phyloP scores from a whole-genome alignment of 2,329 filamentous ascomycete genomes.

The Neofusicoccum laricinum region DNA sequence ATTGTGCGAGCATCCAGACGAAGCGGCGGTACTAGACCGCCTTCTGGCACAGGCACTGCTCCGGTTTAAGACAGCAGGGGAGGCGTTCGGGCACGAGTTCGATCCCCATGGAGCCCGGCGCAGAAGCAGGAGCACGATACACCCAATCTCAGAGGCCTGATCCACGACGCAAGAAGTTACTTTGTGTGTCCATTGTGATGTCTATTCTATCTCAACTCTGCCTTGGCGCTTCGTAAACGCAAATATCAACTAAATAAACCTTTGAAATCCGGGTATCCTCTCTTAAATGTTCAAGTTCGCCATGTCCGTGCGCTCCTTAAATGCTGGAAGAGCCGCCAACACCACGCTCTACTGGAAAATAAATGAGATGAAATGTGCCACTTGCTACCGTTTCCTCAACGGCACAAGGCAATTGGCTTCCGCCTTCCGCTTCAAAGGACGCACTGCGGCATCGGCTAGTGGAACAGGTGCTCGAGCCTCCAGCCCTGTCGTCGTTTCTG shows the following conservation, averaged over 20 bases:
- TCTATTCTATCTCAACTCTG: neutral
- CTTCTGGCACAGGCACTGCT: neutral
- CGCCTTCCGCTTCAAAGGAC: constrained; percentile 8
- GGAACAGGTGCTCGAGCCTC: neutral
- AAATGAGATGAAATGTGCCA: neutral
- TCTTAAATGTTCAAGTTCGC: neutral
- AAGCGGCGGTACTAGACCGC: neutral
- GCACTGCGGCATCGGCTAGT: neutral
- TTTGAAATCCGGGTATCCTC: constrained; percentile 1
- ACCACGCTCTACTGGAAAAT: neutral
- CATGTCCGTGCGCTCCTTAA: neutral
- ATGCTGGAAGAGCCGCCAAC: neutral
- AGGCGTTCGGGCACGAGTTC: neutral
- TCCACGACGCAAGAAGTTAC: too few relatives aligned
- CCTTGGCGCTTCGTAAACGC: neutral
- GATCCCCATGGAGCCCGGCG: neutral
- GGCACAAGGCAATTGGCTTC: neutral
- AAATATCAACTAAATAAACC: neutral
- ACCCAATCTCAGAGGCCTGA: neutral
- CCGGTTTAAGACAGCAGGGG: neutral
- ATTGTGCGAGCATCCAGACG: neutral
- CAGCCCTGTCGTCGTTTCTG: neutral
- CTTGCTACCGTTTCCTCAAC: neutral
- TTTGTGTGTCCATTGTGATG: neutral
- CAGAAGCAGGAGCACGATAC: neutral